A percentile compares a stretch with the other conserved stretches of the same genome.
Conservation (phyloP, 2,329 filamentous ascomycete genomes). For the Aulographum hederae region DNA sequence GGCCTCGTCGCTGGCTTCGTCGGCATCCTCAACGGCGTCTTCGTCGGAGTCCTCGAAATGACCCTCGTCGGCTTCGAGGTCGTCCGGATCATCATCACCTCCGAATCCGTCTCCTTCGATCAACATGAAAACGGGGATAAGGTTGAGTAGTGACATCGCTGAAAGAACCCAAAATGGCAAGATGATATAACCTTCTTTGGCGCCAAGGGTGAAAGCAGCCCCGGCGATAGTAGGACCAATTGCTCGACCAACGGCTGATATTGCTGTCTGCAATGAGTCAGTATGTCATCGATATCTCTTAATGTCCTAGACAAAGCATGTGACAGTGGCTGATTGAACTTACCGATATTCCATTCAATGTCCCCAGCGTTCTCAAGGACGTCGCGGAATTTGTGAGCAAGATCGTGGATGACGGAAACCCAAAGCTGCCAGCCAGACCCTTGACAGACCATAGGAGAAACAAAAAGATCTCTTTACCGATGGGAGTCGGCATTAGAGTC, state of each 20-base stretch:
- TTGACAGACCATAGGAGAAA: conserved; percentile 29
- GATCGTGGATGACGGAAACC: conserved; percentile 80
- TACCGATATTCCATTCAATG: conserved; percentile 83
- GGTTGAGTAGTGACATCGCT: conserved; percentile 42
- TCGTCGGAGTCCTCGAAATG: conserved; percentile 18
- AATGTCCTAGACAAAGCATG: no score
- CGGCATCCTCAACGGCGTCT: conserved; percentile 9
- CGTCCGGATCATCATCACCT: no score
- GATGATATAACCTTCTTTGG: conserved; percentile 57
- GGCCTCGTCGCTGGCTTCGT: conserved; percentile 12
- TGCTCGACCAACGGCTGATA: conserved; percentile 64
- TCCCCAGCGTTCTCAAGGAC: conserved; percentile 62
- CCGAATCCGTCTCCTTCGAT: conserved; percentile 54
- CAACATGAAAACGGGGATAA: conserved; percentile 56
- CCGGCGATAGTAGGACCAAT: conserved; percentile 61
- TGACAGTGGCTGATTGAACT: no score
- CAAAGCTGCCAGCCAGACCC: conserved; percentile 59
- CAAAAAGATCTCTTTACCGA: conserved; percentile 30
- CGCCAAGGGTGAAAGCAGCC: conserved; percentile 55
- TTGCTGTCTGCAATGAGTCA: no score
- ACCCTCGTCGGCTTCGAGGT: conserved; percentile 1
- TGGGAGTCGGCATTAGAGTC: conserved; percentile 36
- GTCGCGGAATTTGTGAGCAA: conserved; percentile 73
- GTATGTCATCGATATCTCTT: no score
- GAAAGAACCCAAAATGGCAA: conserved; percentile 69